Evolutionary conservation across 768 basidiomycete species (phyloP).

Genomic region (Termitomyces sp.): DNA sequence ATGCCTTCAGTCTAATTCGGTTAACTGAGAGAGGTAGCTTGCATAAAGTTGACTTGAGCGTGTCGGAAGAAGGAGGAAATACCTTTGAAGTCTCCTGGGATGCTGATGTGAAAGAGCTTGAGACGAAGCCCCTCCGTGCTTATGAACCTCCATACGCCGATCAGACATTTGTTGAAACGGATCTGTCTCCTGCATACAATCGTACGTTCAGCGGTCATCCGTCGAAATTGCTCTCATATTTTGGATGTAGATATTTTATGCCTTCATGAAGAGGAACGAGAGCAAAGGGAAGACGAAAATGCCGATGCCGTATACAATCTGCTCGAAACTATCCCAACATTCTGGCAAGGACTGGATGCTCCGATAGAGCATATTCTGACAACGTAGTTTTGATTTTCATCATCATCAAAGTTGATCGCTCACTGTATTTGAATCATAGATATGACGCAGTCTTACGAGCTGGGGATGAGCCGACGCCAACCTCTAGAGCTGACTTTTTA

Average conservation of each 20-base stretch:
- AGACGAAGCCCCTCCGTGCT: slow-evolving; percentile 21
- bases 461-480: slow-evolving; percentile 40
- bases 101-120: slow-evolving; percentile 34
- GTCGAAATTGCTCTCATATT: not conserved
- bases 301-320: slow-evolving; percentile 40
- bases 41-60: slow-evolving; percentile 35
- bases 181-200: slow-evolving; percentile 52
- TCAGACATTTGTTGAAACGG: slow-evolving; percentile 40
- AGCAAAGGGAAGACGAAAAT: slow-evolving; percentile 29
- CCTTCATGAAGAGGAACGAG: slow-evolving; percentile 20
- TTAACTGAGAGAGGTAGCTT: slow-evolving; percentile 47
- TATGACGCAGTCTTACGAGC: slow-evolving; percentile 60
- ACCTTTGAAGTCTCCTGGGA: slow-evolving; percentile 32
- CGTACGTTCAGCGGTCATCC: slow-evolving; percentile 33
- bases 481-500: slow-evolving; percentile 55
- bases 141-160: slow-evolving; percentile 42
- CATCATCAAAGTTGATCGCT: not conserved
- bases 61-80: slow-evolving; percentile 12
- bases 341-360: slow-evolving; percentile 50
- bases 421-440: slow-evolving; percentile 28
- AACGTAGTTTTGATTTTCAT: slow-evolving; percentile 36
- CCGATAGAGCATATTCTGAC: slow-evolving; percentile 56
- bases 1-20: slow-evolving; percentile 36
- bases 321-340: slow-evolving; percentile 49
- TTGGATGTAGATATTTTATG: slow-evolving; percentile 36